phyloP scores from a whole-genome alignment of 2,329 filamentous ascomycete genomes.

The Botrytis squamosa region DNA sequence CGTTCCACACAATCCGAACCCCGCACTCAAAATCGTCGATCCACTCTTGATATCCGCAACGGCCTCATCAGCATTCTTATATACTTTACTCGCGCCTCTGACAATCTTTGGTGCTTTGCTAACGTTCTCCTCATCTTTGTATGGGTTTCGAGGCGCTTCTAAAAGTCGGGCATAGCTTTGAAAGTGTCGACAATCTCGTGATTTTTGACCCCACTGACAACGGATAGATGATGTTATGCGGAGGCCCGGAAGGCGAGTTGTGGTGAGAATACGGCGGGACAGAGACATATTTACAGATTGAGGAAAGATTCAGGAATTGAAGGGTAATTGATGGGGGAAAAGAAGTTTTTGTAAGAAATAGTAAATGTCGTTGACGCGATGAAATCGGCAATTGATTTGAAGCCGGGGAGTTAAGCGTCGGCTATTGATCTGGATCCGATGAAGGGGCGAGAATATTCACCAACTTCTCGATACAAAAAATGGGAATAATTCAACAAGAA shows the following conservation, averaged over 20 bases:
- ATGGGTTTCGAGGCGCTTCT: constrained; percentile 18
- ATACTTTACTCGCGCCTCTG: constrained; percentile 24
- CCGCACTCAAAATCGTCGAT: constrained; percentile 69
- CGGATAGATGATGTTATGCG: constrained; percentile 16
- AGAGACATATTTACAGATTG: constrained; percentile 17
- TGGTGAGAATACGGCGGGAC: constrained; percentile 12
- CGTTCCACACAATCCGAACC: constrained; percentile 55
- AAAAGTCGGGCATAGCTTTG: constrained; percentile 16
- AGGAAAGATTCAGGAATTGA: not conserved
- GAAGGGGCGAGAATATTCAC: not conserved
- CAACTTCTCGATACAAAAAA: not conserved
- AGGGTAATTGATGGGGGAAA: not conserved
- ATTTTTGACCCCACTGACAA: constrained; percentile 12
- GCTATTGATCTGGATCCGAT: constrained; percentile 14
- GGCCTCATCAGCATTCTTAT: constrained; percentile 25
- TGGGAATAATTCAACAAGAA: not conserved
- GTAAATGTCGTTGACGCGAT: not conserved
- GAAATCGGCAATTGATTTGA: constrained; percentile 11
- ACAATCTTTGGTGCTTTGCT: constrained; percentile 21
- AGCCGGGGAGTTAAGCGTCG: constrained; percentile 8
- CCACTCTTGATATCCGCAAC: constrained; percentile 47
- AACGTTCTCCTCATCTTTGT: constrained; percentile 6
- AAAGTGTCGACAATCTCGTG: constrained; percentile 20
- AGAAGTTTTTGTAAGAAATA: not conserved
- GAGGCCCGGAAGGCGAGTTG: constrained; percentile 8